Evolutionary conservation across 176 grass and related monocot species (phyloP), one percentile per base, ranked within the genome.

Genomic region (Avena sativa): DNA sequence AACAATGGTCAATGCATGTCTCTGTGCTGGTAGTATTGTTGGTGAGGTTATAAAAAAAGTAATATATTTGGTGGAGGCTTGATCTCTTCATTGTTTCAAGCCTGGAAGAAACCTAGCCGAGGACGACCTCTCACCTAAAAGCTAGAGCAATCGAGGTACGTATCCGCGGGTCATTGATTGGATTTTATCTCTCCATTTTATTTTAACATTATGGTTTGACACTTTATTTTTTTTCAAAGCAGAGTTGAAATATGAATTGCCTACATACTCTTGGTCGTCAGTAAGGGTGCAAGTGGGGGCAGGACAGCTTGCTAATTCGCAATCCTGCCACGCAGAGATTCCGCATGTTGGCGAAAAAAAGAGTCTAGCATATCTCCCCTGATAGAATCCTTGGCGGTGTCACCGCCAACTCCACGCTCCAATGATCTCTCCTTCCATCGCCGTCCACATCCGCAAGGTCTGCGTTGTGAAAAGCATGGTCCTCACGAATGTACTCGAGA

Each of bases 51-150:
- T 83, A 46, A 76, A 53, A 83, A 71, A 36, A 51, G 11, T 76
- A 85, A 57, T 83, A 48, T 72, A 63, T 74, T 87, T 81, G 30
- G 69, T 85, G 71, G 23, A 58, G 76, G 71, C 16, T 55, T 49
- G 82, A 88, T 71, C 38, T 84, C 20, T 84, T 67, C 48, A n/a
- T 80, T 79, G 87, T 76, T 73, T 89, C 59, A 87, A 68, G 28
- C 81, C 23, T 36, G 50, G 43, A 92, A 87, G 91, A 89, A 89
- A 89, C 58, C 87, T 83, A 52, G 69, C 49, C 62, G 91, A 89
- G 12, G 75, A 76, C 15, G 87, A 89, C 87, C 10, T 78, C 40
- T 58, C 74, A 92, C 83, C 91, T 84, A 86, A 76, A 82, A 86
- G 52, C 86, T 65, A 61, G 23, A 86, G 82, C 21, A 20, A 79